phyloP scores from a whole-genome alignment of 2,329 filamentous ascomycete species.

The Penicillium sp. region DNA sequence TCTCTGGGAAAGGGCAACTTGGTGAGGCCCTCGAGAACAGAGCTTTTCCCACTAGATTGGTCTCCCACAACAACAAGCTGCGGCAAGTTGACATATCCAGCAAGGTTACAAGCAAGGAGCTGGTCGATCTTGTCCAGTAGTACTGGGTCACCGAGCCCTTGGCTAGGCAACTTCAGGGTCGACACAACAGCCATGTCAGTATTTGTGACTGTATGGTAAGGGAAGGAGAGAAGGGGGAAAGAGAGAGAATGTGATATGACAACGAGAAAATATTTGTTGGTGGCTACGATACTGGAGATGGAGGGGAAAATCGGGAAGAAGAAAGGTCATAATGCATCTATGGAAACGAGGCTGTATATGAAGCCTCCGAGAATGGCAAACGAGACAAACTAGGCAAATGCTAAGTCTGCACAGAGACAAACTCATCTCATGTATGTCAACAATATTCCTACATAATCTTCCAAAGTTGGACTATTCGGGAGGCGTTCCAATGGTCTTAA shows the following conservation, averaged over 20 bases:
- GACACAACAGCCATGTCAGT: neutral
- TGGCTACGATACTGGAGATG: too few species aligned
- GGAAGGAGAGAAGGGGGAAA: neutral
- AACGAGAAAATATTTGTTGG: too few species aligned
- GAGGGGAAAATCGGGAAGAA: too few species aligned
- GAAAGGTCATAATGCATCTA: too few species aligned
- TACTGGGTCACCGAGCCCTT: slow-evolving; percentile 12
- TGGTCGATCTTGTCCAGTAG: slow-evolving; percentile 31
- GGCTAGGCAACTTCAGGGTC: neutral
- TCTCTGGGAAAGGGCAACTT: slow-evolving; percentile 26
- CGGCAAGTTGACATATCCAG: slow-evolving; percentile 26
- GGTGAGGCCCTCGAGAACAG: slow-evolving; percentile 27
- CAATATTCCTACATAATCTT: neutral
- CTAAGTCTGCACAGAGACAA: too few species aligned
- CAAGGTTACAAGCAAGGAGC: slow-evolving; percentile 29
- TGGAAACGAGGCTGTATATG: too few species aligned
- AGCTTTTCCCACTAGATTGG: slow-evolving; percentile 34
- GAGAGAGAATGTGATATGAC: neutral
- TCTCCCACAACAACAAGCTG: slow-evolving; percentile 36
- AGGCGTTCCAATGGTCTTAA: neutral
- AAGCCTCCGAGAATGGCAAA: too few species aligned
- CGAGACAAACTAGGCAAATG: too few species aligned
- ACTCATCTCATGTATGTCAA: too few species aligned
- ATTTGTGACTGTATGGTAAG: neutral
- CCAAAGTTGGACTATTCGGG: neutral